Conservation (phyloP, 129 eudicot genomes). For the Rutidosis leptorrhynchoides region DNA sequence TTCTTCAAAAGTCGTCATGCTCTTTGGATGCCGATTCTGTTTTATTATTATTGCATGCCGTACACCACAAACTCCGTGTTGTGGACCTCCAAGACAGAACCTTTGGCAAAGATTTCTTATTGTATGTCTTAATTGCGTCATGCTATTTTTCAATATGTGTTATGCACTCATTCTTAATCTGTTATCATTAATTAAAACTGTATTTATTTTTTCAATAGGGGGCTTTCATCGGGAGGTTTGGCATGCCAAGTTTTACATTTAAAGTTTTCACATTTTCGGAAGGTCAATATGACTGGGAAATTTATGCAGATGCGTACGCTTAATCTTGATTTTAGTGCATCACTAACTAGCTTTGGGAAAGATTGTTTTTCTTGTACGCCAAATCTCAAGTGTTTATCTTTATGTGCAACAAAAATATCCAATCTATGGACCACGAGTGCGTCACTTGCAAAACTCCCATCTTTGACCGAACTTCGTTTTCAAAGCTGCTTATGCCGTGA, state of each 20-base stretch:
- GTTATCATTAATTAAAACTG: background rate
- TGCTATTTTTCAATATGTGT: background rate
- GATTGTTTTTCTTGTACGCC: conserved; percentile 89
- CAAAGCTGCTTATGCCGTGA: conserved; percentile 63
- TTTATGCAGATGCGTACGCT: conserved; percentile 66
- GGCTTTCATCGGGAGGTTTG: conserved; percentile 66
- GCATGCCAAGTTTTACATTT: conserved; percentile 65
- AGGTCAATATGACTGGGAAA: conserved; percentile 74
- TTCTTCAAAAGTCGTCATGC: conserved; percentile 71
- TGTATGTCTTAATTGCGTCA: conserved; percentile 44
- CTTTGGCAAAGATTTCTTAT: conserved; percentile 72
- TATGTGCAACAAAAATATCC: conserved; percentile 75
- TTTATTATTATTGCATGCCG: conserved; percentile 56
- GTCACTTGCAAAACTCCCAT: conserved; percentile 67
- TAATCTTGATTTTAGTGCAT: conserved; percentile 88
- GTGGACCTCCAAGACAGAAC: conserved; percentile 72
- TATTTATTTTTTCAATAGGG: conserved; percentile 38
- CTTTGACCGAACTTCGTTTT: conserved; percentile 76
- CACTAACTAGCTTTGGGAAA: conserved; percentile 71
- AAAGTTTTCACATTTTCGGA: conserved; percentile 76
- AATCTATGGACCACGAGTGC: conserved; percentile 89
- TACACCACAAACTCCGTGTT: conserved; percentile 61
- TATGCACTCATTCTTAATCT: background rate
- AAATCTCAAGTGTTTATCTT: conserved; percentile 63
- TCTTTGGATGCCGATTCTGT: conserved; percentile 63